Conservation (phyloP, 2,329 filamentous ascomycete genomes). For the Sarocladium strictum region DNA sequence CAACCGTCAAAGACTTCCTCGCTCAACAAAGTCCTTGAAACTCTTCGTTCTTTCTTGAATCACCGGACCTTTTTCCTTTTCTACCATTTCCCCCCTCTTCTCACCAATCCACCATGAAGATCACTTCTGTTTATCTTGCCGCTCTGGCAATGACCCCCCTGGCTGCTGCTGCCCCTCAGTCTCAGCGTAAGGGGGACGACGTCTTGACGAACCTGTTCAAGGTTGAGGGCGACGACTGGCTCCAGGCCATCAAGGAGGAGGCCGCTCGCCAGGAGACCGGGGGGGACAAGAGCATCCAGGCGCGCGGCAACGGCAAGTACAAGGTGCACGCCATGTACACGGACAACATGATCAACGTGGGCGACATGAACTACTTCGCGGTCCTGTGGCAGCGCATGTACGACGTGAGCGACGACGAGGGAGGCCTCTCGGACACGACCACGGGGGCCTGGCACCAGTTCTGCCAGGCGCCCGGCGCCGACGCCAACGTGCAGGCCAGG, state of each 20-base stretch:
- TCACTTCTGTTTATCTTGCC: not conserved
- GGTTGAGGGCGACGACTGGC: not conserved
- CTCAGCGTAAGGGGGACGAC: too few relatives aligned
- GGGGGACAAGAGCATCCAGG: not conserved
- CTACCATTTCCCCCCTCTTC: too few relatives aligned
- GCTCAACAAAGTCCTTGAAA: too few relatives aligned
- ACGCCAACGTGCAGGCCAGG: not conserved
- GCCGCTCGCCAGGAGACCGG: not conserved
- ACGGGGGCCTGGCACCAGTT: not conserved
- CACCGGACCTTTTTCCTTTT: too few relatives aligned
- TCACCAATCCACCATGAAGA: constrained; percentile 3
- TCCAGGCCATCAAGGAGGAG: not conserved
- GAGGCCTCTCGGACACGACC: not conserved
- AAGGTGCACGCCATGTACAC: constrained; percentile 3
- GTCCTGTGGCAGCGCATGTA: constrained; percentile 2
- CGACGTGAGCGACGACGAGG: not conserved
- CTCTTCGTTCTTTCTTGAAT: too few relatives aligned
- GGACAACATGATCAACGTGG: constrained; percentile 2
- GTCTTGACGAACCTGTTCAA: not conserved
- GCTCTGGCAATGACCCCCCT: not conserved
- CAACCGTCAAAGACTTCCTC: too few relatives aligned
- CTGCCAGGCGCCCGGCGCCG: not conserved
- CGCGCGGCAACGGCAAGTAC: not conserved
- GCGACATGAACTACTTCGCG: not conserved
- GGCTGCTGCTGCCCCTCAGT: not conserved